Evolutionary conservation across 1,139 yeast species (phyloP).

Genomic region (Hemisphaericaspora subhashii): DNA sequence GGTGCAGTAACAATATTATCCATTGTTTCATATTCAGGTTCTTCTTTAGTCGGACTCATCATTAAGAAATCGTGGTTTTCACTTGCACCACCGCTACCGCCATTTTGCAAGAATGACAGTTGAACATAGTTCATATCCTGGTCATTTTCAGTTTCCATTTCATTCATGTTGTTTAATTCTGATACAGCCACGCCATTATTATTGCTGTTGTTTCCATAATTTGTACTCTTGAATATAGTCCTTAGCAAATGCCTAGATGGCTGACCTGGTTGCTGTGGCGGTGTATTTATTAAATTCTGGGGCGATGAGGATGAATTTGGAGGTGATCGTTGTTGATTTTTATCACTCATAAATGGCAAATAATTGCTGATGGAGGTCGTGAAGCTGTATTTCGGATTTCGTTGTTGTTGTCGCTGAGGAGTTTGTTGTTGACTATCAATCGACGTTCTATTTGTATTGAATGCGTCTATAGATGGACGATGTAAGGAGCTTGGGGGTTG

Average conservation of each 20-base stretch:
- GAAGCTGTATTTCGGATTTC: slow-evolving; percentile 33
- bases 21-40: slow-evolving; percentile 18
- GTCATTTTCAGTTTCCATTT: slow-evolving; percentile 1
- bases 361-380: slow-evolving; percentile 42
- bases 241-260: slow-evolving; percentile 38
- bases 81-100: slow-evolving; percentile 3
- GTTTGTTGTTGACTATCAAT: slow-evolving; percentile 22
- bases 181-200: background rate
- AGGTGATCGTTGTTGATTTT: slow-evolving; percentile 27
- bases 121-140: slow-evolving; percentile 2
- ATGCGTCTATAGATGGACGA: slow-evolving; percentile 37
- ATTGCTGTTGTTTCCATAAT: slow-evolving; percentile 2
- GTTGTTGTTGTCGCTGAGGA: slow-evolving; percentile 16
- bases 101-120: slow-evolving; percentile 2
- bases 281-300: slow-evolving; percentile 11
- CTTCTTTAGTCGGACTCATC: slow-evolving; percentile 25
- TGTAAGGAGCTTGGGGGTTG: slow-evolving; percentile 32
- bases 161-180: background rate
- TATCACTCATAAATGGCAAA: slow-evolving; percentile 47
- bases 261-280: slow-evolving; percentile 23
- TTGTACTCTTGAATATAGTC: slow-evolving; percentile 39
- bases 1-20: slow-evolving; percentile 14
- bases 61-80: slow-evolving; percentile 20
- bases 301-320: slow-evolving; percentile 9
- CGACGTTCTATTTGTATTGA: slow-evolving; percentile 12